phyloP scores from a whole-genome alignment of 164 flowering plant genomes.

The Nymphaea colorata region DNA sequence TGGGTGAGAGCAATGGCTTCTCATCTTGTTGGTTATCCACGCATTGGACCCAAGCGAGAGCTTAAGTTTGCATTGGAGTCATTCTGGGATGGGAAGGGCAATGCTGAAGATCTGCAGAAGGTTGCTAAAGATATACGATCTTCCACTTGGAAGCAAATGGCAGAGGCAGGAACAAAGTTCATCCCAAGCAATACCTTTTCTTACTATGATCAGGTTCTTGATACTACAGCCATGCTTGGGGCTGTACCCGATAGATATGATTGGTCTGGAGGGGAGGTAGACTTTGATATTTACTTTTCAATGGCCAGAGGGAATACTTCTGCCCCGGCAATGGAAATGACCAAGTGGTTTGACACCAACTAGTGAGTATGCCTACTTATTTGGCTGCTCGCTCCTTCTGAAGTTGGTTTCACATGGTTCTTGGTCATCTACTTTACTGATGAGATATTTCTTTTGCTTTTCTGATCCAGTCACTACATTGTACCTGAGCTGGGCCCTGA shows the following conservation, averaged over 20 bases:
- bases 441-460: too few relatives aligned
- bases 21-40: conserved; percentile 81
- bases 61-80: conserved; percentile 82
- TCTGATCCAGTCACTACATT: conserved; percentile 59
- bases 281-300: conserved; percentile 63
- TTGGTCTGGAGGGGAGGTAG: conserved; percentile 74
- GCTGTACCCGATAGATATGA: conserved; percentile 49
- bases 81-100: conserved; percentile 84
- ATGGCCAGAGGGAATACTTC: conserved; percentile 89
- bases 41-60: conserved; percentile 93
- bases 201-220: conserved; percentile 73
- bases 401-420: too few relatives aligned
- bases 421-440: not conserved
- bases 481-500: conserved; percentile 92
- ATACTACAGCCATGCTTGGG: conserved; percentile 48
- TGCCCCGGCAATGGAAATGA: conserved; percentile 91
- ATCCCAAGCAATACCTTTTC: conserved; percentile 87
- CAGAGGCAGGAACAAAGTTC: conserved; percentile 60
- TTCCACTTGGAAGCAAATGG: conserved; percentile 79
- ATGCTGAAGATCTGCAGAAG: conserved; percentile 59
- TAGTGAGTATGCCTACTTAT: conserved; percentile 40
- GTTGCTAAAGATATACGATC: conserved; percentile 59
- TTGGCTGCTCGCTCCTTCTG: not conserved
- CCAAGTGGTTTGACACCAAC: conserved; percentile 96
- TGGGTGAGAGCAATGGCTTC: conserved; percentile 55